Evolutionary conservation across 2,329 filamentous ascomycete species (phyloP).

Genomic region (Claviceps quebecensis): DNA sequence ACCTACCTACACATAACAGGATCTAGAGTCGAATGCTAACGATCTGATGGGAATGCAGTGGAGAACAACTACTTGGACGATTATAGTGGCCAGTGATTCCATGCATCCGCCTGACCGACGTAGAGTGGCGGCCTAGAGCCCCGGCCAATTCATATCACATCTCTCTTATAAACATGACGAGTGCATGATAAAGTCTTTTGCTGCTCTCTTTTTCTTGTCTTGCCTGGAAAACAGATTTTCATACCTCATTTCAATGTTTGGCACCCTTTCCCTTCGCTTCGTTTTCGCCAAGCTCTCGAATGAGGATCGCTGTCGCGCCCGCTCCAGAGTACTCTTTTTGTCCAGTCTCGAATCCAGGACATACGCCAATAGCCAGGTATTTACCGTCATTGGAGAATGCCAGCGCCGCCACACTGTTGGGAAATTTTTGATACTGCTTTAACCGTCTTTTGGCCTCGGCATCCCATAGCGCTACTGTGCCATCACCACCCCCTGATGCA

Average conservation of each 20-base stretch:
- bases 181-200: not conserved
- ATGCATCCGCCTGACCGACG: constrained; percentile 18
- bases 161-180: not conserved
- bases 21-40: too few species aligned
- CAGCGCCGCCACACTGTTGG: constrained; percentile 62
- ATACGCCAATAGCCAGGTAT: constrained; percentile 65
- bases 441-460: constrained; percentile 80
- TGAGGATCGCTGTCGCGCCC: constrained; percentile 61
- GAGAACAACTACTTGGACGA: constrained; percentile 1
- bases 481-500: constrained; percentile 78
- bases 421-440: constrained; percentile 75
- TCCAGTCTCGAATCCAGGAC: constrained; percentile 77
- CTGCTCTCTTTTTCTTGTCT: not conserved
- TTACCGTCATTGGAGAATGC: constrained; percentile 66
- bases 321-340: constrained; percentile 64
- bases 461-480: constrained; percentile 87
- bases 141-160: not conserved
- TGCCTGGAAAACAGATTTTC: not conserved
- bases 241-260: constrained; percentile 34
- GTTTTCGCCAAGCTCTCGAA: constrained; percentile 71
- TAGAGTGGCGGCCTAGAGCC: not conserved
- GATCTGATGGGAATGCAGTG: not conserved
- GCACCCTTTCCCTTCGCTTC: constrained; percentile 77
- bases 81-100: constrained; percentile 7
- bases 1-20: not conserved